phyloP scores from a whole-genome alignment of 805 yeast genomes.

The Teunomyces cretensis region DNA sequence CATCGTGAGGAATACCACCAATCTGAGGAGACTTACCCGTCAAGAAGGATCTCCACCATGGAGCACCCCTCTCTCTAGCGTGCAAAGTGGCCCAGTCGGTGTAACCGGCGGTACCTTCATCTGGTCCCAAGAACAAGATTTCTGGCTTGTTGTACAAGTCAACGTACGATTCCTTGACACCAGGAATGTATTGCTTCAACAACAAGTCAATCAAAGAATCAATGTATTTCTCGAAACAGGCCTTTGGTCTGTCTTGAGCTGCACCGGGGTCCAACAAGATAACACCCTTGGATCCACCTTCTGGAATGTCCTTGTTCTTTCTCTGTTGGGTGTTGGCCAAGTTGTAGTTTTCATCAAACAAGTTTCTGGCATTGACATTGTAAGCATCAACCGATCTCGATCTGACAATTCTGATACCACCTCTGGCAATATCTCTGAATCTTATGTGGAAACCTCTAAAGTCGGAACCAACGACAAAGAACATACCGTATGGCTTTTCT shows the following conservation, averaged over 20 bases:
- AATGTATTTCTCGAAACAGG: conserved; percentile 88
- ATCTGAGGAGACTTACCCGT: conserved; percentile 90
- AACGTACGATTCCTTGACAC: conserved; percentile 78
- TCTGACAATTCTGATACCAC: conserved; percentile 94
- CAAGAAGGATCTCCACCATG: conserved; percentile 98
- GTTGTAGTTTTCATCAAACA: conserved; percentile 95
- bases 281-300: conserved; percentile 98
- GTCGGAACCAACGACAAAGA: conserved; percentile 92
- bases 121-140: conserved; percentile 97
- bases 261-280: conserved; percentile 76
- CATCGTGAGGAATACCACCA: conserved; percentile 99
- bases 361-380: conserved; percentile 76
- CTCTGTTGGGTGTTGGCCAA: conserved; percentile 95
- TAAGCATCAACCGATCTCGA: conserved; percentile 85
- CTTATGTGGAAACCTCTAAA: conserved; percentile 97
- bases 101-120: conserved; percentile 94
- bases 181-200: conserved; percentile 67
- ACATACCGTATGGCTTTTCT: conserved; percentile 90
- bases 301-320: conserved; percentile 97
- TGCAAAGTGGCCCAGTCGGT: conserved; percentile 98
- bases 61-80: conserved; percentile 88
- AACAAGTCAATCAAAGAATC: conserved; percentile 87
- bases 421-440: conserved; percentile 96
- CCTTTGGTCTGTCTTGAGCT: conserved; percentile 76
- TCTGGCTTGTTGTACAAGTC: conserved; percentile 84